Evolutionary conservation across 306 rosid genomes (phyloP).

Genomic region (Ormosia emarginata): DNA sequence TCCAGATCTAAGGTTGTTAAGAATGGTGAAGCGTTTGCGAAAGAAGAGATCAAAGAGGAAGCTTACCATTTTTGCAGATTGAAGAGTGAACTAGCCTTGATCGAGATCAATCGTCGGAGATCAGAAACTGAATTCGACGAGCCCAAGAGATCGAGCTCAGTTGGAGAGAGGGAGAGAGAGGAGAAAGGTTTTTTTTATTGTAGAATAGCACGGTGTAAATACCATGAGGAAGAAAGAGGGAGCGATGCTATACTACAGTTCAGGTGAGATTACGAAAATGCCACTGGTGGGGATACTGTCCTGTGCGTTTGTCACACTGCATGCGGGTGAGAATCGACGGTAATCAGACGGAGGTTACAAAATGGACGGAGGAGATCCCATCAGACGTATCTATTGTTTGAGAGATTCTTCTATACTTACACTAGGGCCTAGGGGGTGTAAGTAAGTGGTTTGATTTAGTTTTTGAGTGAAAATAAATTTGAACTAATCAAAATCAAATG

Average conservation of each 20-base stretch:
- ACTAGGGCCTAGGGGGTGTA: too few relatives aligned
- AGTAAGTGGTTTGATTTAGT: too few relatives aligned
- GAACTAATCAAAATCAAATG: too few relatives aligned
- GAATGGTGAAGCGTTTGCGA: conserved; percentile 22
- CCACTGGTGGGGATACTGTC: conserved; percentile 29
- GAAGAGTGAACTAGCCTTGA: conserved; percentile 28
- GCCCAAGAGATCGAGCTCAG: conserved; percentile 47
- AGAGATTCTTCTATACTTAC: too few relatives aligned
- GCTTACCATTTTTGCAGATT: conserved; percentile 72
- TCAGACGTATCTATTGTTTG: neutral
- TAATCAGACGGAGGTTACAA: neutral
- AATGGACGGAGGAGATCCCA: conserved; percentile 1
- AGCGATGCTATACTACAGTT: conserved; percentile 29
- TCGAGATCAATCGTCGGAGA: conserved; percentile 32
- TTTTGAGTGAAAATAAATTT: too few relatives aligned
- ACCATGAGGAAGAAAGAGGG: conserved; percentile 13
- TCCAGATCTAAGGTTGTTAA: conserved; percentile 62
- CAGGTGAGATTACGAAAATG: conserved; percentile 45
- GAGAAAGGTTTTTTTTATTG: conserved; percentile 18
- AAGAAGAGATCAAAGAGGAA: conserved; percentile 24
- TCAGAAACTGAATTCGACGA: conserved; percentile 43
- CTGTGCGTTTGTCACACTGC: neutral
- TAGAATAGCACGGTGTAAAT: conserved; percentile 22
- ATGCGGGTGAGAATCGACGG: neutral
- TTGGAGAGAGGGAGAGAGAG: neutral